phyloP scores from a whole-genome alignment of 495 filamentous ascomycete genomes.

The Acidiella bohemica region DNA sequence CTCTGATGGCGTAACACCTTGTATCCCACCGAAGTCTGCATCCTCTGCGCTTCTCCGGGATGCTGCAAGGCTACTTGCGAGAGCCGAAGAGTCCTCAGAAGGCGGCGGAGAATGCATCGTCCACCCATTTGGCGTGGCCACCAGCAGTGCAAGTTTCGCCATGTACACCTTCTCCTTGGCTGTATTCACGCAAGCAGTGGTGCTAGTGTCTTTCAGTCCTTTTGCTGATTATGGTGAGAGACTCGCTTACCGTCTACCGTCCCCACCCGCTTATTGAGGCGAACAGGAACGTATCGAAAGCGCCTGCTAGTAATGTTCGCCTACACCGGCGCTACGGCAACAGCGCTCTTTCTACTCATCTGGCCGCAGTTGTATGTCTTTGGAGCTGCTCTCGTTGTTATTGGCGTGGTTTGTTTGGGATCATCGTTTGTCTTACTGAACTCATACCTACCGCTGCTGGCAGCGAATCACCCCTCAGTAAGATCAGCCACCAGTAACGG shows the following conservation, averaged over 20 bases:
- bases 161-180: slow-evolving; percentile 44
- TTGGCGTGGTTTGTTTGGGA: slow-evolving; percentile 40
- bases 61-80: too few species aligned
- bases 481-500: too few species aligned
- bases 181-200: slow-evolving; percentile 40
- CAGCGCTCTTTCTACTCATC: slow-evolving; percentile 72
- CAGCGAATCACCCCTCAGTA: slow-evolving; percentile 28
- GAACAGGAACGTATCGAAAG: slow-evolving; percentile 56
- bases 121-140: slow-evolving; percentile 31
- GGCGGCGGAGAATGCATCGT: slow-evolving; percentile 35
- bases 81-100: background rate
- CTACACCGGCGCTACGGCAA: slow-evolving; percentile 57
- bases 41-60: too few species aligned
- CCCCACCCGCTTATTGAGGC: too few species aligned
- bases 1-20: slow-evolving; percentile 59
- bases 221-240: slow-evolving; percentile 41
- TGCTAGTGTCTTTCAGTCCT: slow-evolving; percentile 39
- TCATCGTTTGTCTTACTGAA: slow-evolving; percentile 42
- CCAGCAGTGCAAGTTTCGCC: slow-evolving; percentile 41
- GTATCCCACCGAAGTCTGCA: slow-evolving; percentile 24
- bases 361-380: slow-evolving; percentile 55
- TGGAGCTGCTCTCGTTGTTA: slow-evolving; percentile 61
- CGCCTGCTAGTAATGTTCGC: slow-evolving; percentile 66
- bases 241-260: too few species aligned
- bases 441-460: slow-evolving; percentile 38